These are phyloP conservation scores for Saturnispora sanitii DNA, from an alignment of 805 yeast genomes.

Conservation along the genomic window DNA sequence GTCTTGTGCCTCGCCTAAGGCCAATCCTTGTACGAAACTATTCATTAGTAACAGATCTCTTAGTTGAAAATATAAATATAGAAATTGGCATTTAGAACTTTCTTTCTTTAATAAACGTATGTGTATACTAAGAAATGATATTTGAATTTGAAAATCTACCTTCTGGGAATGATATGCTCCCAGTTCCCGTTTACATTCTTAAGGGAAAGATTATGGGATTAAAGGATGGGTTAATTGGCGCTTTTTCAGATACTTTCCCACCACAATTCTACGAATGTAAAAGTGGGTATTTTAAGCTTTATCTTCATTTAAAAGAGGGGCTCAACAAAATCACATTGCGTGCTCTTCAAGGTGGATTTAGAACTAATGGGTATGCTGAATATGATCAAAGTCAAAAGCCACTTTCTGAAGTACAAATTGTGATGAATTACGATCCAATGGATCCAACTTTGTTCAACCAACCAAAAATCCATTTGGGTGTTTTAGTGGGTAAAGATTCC, in stretches of 20 bases:
- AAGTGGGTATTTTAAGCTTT: conserved; percentile 65
- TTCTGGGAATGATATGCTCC: conserved; percentile 25
- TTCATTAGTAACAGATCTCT: conserved; percentile 1
- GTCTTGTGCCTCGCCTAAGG: conserved; percentile 11
- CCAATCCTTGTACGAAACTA: conserved; percentile 12
- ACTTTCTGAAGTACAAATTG: conserved; percentile 14
- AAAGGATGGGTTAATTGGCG: conserved; percentile 31
- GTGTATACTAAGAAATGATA: too few species aligned
- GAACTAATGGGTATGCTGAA: conserved; percentile 27
- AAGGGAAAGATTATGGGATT: conserved; percentile 35
- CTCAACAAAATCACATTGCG: conserved; percentile 46
- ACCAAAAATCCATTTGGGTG: conserved; percentile 74
- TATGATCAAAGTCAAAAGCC: conserved; percentile 11
- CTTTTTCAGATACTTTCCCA: conserved; percentile 43
- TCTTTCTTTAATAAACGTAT: not conserved
- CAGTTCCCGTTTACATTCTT: conserved; percentile 39
- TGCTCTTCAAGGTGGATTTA: conserved; percentile 31
- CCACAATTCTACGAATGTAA: conserved; percentile 63
- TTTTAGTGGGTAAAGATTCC: conserved; percentile 70
- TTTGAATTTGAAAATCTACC: conserved; percentile 27
- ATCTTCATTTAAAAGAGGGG: conserved; percentile 51
- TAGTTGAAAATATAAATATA: too few species aligned
- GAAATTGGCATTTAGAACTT: too few species aligned
- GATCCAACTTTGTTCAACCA: conserved; percentile 29
- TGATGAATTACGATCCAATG: conserved; percentile 44